Evolutionary conservation across 805 yeast species (phyloP), one percentile per base, ranked within the genome.

Genomic region (Limtongia smithiae): DNA sequence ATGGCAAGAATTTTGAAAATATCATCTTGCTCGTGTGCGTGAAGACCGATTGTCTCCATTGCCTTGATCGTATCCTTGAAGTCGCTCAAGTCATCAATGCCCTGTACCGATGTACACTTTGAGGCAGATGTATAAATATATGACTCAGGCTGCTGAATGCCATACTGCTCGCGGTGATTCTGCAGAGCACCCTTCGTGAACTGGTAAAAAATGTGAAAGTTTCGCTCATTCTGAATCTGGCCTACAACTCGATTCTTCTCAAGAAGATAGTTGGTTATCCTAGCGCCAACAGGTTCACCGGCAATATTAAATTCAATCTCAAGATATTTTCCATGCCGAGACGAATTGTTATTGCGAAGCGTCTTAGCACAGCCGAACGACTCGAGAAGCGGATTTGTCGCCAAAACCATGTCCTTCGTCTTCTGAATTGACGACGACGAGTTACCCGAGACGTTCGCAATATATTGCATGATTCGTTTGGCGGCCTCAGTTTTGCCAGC

Each of bases 401-500:
- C 98, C 57, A 93, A 74, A 9, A 93, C 97, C 94, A 93, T 93
- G 64, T 93, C 97, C 67, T 90, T 93, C 68, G 91, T 90, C 62
- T 81, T 82, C 54, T 85, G 81, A 62, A 93, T 91, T 28, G 84
- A 76, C 18, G 84, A 75, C 6, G 80, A 69, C 6, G 75, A 66
- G 14, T 80, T 75, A 11, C 90, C 94, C 1, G 93, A 82, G 30
- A 87, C 82, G 8, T 88, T 80, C 0, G 96, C 87, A 48, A 93
- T 74, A 65, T 89, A 93, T 65, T 90, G 97, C 55, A 93, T 83
- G 50, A 93, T 89, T 62, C 86, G 88, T 67, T 93, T 93, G 4
- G 99, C 94, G 59, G 89, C 93, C 69, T 93, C 98, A 0, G 99
- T 93, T 65, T 93, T 93, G 46, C 99, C 99, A 0, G 99, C 98